A percentile compares a stretch with the other conserved stretches of the same genome.
phyloP scores from a whole-genome alignment of 2,329 filamentous ascomycete genomes.

The Cryphonectria radicalis region DNA sequence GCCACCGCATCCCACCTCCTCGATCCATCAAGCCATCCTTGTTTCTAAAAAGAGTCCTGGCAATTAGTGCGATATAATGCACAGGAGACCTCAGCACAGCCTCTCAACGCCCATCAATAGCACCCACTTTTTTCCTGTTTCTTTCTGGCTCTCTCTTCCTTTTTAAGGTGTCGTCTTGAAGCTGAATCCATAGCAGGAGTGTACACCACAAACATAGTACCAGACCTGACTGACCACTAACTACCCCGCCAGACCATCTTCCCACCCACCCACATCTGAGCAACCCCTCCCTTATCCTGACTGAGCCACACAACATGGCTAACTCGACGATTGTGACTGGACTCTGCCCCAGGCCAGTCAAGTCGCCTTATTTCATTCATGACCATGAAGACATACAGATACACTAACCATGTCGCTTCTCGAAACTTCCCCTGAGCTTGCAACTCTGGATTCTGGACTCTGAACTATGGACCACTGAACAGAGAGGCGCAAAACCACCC shows the following conservation, averaged over 20 bases:
- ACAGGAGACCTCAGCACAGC: neutral
- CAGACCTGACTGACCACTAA: neutral
- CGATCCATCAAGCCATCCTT: neutral
- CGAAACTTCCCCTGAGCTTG: neutral
- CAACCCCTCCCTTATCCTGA: neutral
- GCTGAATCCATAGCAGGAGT: neutral
- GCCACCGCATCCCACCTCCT: neutral
- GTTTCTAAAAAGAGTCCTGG: neutral
- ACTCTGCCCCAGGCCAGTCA: neutral
- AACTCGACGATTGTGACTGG: neutral
- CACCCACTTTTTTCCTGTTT: neutral
- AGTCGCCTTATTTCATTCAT: neutral
- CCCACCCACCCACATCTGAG: neutral
- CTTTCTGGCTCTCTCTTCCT: neutral
- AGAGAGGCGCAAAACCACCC: neutral
- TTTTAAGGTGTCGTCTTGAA: neutral
- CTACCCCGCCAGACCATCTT: neutral
- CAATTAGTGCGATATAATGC: neutral
- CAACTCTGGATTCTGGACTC: neutral
- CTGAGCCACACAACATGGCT: neutral
- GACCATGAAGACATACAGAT: neutral
- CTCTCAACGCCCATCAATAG: too few relatives aligned
- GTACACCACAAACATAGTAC: neutral
- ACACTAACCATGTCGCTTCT: neutral
- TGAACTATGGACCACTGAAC: neutral